Conservation (phyloP, 2,329 filamentous ascomycete genomes). For the Rhinocladiella similis region DNA sequence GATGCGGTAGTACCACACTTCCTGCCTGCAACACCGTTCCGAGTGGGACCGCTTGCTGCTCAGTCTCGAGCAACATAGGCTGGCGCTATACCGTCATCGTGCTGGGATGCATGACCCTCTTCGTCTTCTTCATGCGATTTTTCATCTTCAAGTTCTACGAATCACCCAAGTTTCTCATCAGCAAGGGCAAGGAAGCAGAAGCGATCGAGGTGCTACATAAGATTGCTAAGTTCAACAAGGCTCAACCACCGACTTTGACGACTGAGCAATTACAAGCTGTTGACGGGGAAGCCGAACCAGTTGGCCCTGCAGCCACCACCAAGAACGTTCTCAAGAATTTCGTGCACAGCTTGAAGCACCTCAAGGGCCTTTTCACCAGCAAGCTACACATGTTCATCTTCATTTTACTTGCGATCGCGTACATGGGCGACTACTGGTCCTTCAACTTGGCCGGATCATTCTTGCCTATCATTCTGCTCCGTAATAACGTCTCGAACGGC, state of each 20-base stretch:
- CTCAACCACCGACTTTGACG: constrained; percentile 70
- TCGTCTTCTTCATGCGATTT: constrained; percentile 77
- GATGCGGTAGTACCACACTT: constrained; percentile 30
- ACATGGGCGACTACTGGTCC: constrained; percentile 37
- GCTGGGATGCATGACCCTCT: constrained; percentile 71
- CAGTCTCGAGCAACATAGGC: constrained; percentile 19
- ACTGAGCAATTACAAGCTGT: constrained; percentile 65
- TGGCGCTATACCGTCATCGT: constrained; percentile 63
- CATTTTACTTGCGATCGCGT: constrained; percentile 41
- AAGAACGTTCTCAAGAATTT: constrained; percentile 33
- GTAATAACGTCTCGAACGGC: constrained; percentile 32
- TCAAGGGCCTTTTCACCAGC: constrained; percentile 33
- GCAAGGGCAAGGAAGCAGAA: constrained; percentile 72
- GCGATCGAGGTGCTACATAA: constrained; percentile 79
- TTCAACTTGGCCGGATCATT: constrained; percentile 40
- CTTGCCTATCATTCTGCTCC: constrained; percentile 35
- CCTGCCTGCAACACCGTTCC: constrained; percentile 17
- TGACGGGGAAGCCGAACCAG: constrained; percentile 38
- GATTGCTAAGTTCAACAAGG: constrained; percentile 69
- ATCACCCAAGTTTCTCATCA: constrained; percentile 80
- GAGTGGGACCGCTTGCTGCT: constrained; percentile 18
- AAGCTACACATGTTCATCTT: constrained; percentile 36
- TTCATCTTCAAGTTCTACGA: constrained; percentile 80
- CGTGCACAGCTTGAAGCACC: constrained; percentile 34
- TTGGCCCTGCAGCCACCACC: constrained; percentile 11